Evolutionary conservation across 768 basidiomycete genomes (phyloP).

Genomic region (Coprinellus aureogranulatus): DNA sequence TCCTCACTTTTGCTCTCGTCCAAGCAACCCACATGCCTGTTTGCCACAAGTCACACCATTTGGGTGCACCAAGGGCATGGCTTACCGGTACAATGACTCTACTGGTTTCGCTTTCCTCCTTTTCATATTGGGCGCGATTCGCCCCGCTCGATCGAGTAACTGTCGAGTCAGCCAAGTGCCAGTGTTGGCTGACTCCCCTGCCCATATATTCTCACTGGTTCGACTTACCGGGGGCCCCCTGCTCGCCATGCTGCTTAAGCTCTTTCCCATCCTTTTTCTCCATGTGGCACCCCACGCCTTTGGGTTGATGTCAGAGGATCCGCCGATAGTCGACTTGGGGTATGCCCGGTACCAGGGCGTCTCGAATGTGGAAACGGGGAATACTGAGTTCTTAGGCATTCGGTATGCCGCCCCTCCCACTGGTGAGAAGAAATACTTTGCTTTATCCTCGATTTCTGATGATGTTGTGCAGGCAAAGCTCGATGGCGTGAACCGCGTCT

Average conservation of each 20-base stretch:
- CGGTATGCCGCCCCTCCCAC: constrained; percentile 51
- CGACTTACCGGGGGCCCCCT: too few relatives aligned
- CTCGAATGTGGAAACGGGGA: constrained; percentile 29
- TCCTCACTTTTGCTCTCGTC: too few relatives aligned
- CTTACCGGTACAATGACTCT: too few relatives aligned
- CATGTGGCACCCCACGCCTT: background rate
- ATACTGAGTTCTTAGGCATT: constrained; percentile 40
- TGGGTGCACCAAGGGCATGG: too few relatives aligned
- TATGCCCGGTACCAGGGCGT: constrained; percentile 44
- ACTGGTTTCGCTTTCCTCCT: too few relatives aligned
- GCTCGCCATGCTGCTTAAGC: background rate
- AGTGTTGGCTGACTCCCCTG: too few relatives aligned
- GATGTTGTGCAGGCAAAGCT: background rate
- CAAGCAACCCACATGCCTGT: too few relatives aligned
- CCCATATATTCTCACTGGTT: too few relatives aligned
- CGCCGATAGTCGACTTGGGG: constrained; percentile 38
- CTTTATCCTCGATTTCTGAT: background rate
- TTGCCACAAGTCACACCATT: too few relatives aligned
- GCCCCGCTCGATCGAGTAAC: too few relatives aligned
- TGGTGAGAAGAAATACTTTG: constrained; percentile 23
- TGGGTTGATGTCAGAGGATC: background rate
- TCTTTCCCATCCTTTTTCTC: background rate
- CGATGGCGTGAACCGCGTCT: constrained; percentile 7
- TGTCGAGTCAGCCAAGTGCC: too few relatives aligned
- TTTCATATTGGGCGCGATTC: too few relatives aligned